Evolutionary conservation across 2,329 filamentous ascomycete species (phyloP), one percentile per base, ranked within the genome.

Genomic region (Colletotrichum sp.): DNA sequence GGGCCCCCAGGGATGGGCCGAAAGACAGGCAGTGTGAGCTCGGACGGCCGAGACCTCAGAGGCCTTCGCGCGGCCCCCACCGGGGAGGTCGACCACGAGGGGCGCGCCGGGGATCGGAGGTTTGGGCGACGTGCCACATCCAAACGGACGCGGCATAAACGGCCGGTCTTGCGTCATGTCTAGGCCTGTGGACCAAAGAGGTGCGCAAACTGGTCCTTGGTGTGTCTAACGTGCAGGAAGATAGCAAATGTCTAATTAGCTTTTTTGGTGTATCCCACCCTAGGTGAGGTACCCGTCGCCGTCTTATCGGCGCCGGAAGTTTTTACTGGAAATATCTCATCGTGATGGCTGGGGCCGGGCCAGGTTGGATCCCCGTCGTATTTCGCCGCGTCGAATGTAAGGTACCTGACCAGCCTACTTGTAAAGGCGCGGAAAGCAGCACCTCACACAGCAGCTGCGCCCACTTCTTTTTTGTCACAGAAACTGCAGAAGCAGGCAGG

Each of bases 161-260:
- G 32, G 24, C 73, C 69, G 64, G 44, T 68, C 73, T 75, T 76
- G 71, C 75, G 75, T 75, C 71, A 76, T 75, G 52, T 62, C 44
- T 8, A 24, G 36, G 34, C n/a, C 28, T 39, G 67, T 74, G 64
- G 75, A 60, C 71, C 75, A 34, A 16, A 71, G 55, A 44, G 71
- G 71, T 76, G 75, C 75, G 28, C 71, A 70, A 18, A 26, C 48
- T 70, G 12, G 55, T 62, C 60, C 39, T 34, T 24, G 18, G n/a
- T 34, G 30, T n/a, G 15, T 30, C 59, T 3, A n/a, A 48, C 39
- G 18, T 48, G 44, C 18, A 48, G 39, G 39, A 48, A 34, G 36
- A 39, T 39, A 18, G 36, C 36, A 28, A 26, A 36, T 32, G 30
- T 44, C 5, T 6, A 28, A 57, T 68, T 36, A 22, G 39, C 10